Evolutionary conservation across 2,329 filamentous ascomycete genomes (phyloP).

Genomic region (Cytospora leucostoma): DNA sequence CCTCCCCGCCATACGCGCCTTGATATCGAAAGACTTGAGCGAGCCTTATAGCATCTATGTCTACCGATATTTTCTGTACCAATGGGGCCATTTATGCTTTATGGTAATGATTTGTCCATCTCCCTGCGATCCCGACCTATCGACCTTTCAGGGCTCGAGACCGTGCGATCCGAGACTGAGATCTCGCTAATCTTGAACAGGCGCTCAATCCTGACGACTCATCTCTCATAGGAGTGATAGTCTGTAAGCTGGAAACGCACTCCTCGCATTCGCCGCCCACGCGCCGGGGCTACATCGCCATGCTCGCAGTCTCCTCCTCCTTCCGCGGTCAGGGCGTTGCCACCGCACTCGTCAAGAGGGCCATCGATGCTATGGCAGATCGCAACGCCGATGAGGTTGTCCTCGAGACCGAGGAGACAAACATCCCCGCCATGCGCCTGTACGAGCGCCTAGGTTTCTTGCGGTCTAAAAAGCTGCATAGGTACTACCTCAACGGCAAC

Average conservation of each 20-base stretch:
- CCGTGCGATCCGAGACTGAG: neutral
- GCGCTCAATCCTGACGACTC: conserved; percentile 60
- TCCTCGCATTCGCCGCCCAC: conserved; percentile 73
- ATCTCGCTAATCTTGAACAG: conserved; percentile 39
- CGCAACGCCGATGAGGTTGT: conserved; percentile 90
- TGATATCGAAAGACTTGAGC: conserved; percentile 95
- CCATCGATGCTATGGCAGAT: conserved; percentile 86
- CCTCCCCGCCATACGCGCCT: conserved; percentile 81
- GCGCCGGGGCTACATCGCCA: conserved; percentile 92
- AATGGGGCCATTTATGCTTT: conserved; percentile 97
- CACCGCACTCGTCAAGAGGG: conserved; percentile 82
- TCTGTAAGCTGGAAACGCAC: conserved; percentile 93
- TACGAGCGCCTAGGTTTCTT: conserved; percentile 94
- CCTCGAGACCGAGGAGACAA: conserved; percentile 93
- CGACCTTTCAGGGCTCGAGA: conserved; percentile 21
- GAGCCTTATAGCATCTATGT: conserved; percentile 99
- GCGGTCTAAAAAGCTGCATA: conserved; percentile 86
- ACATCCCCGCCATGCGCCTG: conserved; percentile 83
- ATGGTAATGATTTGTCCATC: conserved; percentile 62
- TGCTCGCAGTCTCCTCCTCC: conserved; percentile 85
- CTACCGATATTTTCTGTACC: conserved; percentile 95
- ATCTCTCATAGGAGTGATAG: conserved; percentile 81
- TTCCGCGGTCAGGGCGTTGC: conserved; percentile 86
- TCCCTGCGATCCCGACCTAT: neutral
- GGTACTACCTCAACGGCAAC: conserved; percentile 96